Evolutionary conservation across 768 basidiomycete species (phyloP).

Genomic region (Lyophyllum semitale): DNA sequence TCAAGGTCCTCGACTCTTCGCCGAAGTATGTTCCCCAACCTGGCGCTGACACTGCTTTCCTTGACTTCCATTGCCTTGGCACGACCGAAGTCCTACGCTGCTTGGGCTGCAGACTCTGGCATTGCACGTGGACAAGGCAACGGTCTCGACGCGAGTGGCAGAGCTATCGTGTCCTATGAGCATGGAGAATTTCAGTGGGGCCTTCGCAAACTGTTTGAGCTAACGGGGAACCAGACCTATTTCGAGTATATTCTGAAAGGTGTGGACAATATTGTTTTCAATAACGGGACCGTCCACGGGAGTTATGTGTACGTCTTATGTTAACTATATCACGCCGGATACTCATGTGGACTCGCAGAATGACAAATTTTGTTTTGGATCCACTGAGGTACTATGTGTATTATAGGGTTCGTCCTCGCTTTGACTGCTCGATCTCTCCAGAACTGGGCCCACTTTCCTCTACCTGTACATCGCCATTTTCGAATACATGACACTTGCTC

Average conservation of each 20-base stretch:
- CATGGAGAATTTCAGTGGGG: constrained; percentile 42
- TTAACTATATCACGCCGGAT: background rate
- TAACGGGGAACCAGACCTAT: constrained; percentile 42
- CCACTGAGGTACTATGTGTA: constrained; percentile 30
- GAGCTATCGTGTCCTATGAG: constrained; percentile 40
- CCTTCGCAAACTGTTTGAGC: constrained; percentile 37
- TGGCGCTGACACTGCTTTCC: background rate
- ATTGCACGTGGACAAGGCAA: constrained; percentile 47
- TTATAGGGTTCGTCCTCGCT: background rate
- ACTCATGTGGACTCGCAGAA: constrained; percentile 14
- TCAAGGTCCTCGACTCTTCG: background rate
- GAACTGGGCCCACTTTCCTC: constrained; percentile 41
- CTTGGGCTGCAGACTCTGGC: constrained; percentile 48
- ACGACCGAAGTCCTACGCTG: constrained; percentile 38
- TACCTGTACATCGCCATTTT: constrained; percentile 31
- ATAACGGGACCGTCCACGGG: constrained; percentile 42
- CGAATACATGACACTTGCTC: background rate
- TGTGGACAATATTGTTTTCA: constrained; percentile 39
- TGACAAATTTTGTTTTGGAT: constrained; percentile 36
- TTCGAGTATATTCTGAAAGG: constrained; percentile 41
- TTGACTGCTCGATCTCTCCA: constrained; percentile 6
- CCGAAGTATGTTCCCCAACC: background rate
- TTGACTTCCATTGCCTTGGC: constrained; percentile 16
- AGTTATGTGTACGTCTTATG: constrained; percentile 35
- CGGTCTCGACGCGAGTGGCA: constrained; percentile 35